These are phyloP conservation scores for Omphalea diandra DNA, from an alignment of 441 rosid genomes.

Conservation along the genomic window DNA sequence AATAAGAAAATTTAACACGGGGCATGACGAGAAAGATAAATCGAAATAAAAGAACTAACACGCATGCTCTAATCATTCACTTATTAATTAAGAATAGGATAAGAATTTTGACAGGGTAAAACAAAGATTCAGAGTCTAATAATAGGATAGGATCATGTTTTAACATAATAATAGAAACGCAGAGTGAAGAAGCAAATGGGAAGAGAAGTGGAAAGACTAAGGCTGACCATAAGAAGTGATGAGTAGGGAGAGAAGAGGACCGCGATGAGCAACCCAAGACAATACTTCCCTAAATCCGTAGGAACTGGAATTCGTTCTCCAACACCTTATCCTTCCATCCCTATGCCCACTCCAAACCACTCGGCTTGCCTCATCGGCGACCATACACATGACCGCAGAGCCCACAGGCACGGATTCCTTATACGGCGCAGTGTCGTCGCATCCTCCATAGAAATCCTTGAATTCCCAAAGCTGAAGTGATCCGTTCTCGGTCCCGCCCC, in stretches of 20 bases:
- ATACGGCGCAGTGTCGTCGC: constrained; percentile 78
- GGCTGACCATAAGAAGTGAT: constrained; percentile 68
- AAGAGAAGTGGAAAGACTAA: too few species aligned
- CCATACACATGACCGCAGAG: constrained; percentile 65
- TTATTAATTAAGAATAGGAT: too few species aligned
- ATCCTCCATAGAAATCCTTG: constrained; percentile 65
- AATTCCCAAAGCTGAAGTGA: constrained; percentile 68
- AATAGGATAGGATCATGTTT: too few species aligned
- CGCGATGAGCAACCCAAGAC: constrained; percentile 90
- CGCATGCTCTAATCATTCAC: too few species aligned
- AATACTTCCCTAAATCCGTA: constrained; percentile 70
- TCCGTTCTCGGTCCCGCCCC: constrained; percentile 95
- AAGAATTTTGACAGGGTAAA: too few species aligned
- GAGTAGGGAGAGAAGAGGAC: constrained; percentile 66
- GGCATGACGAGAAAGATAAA: too few species aligned
- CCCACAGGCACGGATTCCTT: constrained; percentile 62
- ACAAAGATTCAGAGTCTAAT: too few species aligned
- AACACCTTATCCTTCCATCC: constrained; percentile 85
- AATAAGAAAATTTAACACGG: too few species aligned
- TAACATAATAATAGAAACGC: not conserved
- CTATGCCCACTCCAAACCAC: constrained; percentile 95
- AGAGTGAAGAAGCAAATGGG: constrained; percentile 2
- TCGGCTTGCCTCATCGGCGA: constrained; percentile 64
- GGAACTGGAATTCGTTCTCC: constrained; percentile 67
- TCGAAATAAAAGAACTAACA: too few species aligned